Evolutionary conservation across 805 yeast species (phyloP), one percentile per base, ranked within the genome.

Genomic region (Komagataella ulmi): DNA sequence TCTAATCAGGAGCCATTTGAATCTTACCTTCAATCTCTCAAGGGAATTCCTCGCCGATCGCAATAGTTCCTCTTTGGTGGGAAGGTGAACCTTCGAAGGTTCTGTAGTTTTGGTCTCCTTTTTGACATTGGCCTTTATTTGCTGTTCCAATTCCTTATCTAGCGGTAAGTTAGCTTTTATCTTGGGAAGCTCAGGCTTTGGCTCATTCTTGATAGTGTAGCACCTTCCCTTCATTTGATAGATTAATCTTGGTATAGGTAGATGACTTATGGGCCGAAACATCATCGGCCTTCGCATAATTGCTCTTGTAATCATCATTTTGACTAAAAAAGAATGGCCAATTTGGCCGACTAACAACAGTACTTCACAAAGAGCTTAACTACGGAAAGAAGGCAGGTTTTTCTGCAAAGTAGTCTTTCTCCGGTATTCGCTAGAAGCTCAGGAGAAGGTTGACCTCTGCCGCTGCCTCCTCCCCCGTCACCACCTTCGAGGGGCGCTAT

Each of bases 1-100:
- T 50, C 77, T 74, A 52, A 86, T 85, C 50, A 93, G 65, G 1
- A 80, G 63, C 96, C 97, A 89, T 63, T 81, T 83, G 50, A 83
- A 52, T 50, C 73, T 64, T 17, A 72, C 62, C 23, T 50, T 46
- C 47, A 53, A 23, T 47, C 53, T 53, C 21, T 55, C 56, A 2
- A 54, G 53, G 8, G 51, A 51, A n/a, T 48, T 49, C 24, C 51
- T 48, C 3, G 56, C 56, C 18, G 47, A 19, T 47, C 45, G 24
- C 24, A 55, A 49, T 7, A 55, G 17, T 17, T 55, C 55, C 17
- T 53, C 57, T 54, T 54, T 51, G 2, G 57, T 50, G n/a, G 24
- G 17, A 3, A 49, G 52, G 14, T 30, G 40, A 30, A 14, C 40
- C 40, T 30, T 30, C 6, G 40, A 30, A 30, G 14, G 12, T 5